Conservation (phyloP, 176 grass and related monocot genomes). For the Musa acuminata region DNA sequence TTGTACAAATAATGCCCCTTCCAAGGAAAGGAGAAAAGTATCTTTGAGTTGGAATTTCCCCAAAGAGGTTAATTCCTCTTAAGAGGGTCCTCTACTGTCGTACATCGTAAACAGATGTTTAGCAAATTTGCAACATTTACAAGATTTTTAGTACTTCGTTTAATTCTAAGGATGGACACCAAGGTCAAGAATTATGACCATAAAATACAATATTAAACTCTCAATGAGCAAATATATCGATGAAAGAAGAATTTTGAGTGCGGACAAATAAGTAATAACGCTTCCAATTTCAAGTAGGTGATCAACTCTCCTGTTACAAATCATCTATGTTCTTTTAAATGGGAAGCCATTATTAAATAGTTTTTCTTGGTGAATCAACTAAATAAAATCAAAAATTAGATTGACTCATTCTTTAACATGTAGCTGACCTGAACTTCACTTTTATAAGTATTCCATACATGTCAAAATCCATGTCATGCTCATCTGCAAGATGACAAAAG, state of each 20-base stretch:
- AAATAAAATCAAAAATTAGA: neutral
- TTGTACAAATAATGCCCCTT: neutral
- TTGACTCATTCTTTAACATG: neutral
- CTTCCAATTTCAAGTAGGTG: too few relatives aligned
- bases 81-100: too few relatives aligned
- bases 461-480: slow-evolving; percentile 75
- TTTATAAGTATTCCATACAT: slow-evolving; percentile 90
- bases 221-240: too few relatives aligned
- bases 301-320: neutral
- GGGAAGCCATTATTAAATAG: neutral
- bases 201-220: too few relatives aligned
- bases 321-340: neutral
- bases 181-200: neutral
- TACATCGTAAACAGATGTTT: too few relatives aligned
- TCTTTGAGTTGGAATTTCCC: too few relatives aligned
- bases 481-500: slow-evolving; percentile 49
- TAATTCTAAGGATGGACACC: neutral
- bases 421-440: slow-evolving; percentile 79
- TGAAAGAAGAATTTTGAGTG: too few relatives aligned
- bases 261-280: neutral
- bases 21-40: neutral
- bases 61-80: too few relatives aligned
- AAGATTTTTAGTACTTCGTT: neutral
- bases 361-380: neutral
- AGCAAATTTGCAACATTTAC: too few relatives aligned